A percentile compares a stretch with the other conserved stretches of the same genome.
phyloP scores from a whole-genome alignment of 1,284 basidiomycete genomes.

The Cystobasidium slooffiae region DNA sequence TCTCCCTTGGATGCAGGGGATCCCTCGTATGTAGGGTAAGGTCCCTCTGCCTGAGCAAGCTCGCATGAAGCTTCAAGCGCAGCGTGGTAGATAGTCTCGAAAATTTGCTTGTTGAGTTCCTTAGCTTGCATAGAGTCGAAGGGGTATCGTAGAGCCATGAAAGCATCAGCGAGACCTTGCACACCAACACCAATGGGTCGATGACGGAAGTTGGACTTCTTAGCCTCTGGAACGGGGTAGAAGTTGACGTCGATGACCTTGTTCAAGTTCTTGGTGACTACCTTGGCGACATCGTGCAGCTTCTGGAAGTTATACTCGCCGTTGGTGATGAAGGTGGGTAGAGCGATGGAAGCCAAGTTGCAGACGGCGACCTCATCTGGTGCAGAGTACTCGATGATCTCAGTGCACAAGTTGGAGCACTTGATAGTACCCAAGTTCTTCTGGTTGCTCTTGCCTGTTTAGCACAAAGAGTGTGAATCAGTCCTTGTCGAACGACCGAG shows the following conservation, averaged over 20 bases:
- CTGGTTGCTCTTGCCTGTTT: conserved; percentile 89
- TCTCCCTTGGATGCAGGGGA: conserved; percentile 86
- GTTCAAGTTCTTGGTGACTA: conserved; percentile 91
- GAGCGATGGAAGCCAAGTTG: conserved; percentile 95
- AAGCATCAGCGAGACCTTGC: conserved; percentile 96
- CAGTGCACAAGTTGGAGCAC: conserved; percentile 97
- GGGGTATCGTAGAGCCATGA: conserved; percentile 95
- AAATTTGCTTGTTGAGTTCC: conserved; percentile 91
- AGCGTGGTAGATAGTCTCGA: conserved; percentile 98
- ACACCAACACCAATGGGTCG: conserved; percentile 98
- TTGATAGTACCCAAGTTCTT: conserved; percentile 99
- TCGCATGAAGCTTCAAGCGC: conserved; percentile 91
- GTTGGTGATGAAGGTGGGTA: conserved; percentile 66
- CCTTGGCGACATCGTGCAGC: conserved; percentile 91
- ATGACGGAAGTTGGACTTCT: conserved; percentile 93
- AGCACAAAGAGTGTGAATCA: background rate
- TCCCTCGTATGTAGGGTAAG: conserved; percentile 90
- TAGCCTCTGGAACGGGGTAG: conserved; percentile 91
- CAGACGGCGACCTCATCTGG: conserved; percentile 99
- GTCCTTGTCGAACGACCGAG: background rate
- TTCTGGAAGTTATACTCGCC: conserved; percentile 72
- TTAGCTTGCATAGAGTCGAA: conserved; percentile 91
- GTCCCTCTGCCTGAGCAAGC: conserved; percentile 78
- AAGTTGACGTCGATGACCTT: conserved; percentile 89
- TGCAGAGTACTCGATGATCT: conserved; percentile 98